phyloP scores from a whole-genome alignment of 2,329 filamentous ascomycete genomes.

The Neurospora sp. region DNA sequence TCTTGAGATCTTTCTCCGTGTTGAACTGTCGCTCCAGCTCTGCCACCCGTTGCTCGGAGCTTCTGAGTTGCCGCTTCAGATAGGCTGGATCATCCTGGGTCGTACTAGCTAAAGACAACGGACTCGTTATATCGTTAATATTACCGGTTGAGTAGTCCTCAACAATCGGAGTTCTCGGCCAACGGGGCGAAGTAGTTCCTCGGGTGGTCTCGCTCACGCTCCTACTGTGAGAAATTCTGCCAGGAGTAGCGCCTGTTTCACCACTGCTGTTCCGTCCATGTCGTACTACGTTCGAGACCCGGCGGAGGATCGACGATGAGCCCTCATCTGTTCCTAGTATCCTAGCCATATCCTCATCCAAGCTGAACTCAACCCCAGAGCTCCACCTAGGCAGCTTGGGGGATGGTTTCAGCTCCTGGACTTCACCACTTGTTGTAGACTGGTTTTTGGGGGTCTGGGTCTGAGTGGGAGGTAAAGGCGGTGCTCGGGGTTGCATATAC shows the following conservation, averaged over 20 bases:
- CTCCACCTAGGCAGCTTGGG: slow-evolving; percentile 67
- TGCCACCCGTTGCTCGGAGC: slow-evolving; percentile 73
- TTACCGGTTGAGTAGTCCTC: slow-evolving; percentile 32
- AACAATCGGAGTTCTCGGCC: slow-evolving; percentile 57
- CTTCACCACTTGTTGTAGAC: slow-evolving; percentile 30
- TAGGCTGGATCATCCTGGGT: slow-evolving; percentile 52
- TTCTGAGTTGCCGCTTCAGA: slow-evolving; percentile 67
- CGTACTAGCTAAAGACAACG: slow-evolving; percentile 51
- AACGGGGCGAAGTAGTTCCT: slow-evolving; percentile 54
- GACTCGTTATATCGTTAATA: slow-evolving; percentile 60
- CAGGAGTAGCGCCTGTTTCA: slow-evolving; percentile 37
- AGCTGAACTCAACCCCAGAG: slow-evolving; percentile 74
- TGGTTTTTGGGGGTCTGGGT: slow-evolving; percentile 38
- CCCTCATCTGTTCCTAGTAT: slow-evolving; percentile 72
- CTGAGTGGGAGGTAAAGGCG: slow-evolving; percentile 42
- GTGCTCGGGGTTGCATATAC: slow-evolving; percentile 49
- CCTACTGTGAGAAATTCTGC: slow-evolving; percentile 42
- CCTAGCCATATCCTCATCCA: slow-evolving; percentile 92
- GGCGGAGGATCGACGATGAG: slow-evolving; percentile 71
- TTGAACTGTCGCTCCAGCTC: slow-evolving; percentile 76
- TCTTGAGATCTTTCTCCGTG: slow-evolving; percentile 56
- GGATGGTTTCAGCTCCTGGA: slow-evolving; percentile 41
- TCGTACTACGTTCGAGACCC: slow-evolving; percentile 87
- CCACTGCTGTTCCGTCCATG: slow-evolving; percentile 86
- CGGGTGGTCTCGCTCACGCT: slow-evolving; percentile 61